Evolutionary conservation across 2,329 filamentous ascomycete genomes (phyloP).

Genomic region (Fulvia fulva): DNA sequence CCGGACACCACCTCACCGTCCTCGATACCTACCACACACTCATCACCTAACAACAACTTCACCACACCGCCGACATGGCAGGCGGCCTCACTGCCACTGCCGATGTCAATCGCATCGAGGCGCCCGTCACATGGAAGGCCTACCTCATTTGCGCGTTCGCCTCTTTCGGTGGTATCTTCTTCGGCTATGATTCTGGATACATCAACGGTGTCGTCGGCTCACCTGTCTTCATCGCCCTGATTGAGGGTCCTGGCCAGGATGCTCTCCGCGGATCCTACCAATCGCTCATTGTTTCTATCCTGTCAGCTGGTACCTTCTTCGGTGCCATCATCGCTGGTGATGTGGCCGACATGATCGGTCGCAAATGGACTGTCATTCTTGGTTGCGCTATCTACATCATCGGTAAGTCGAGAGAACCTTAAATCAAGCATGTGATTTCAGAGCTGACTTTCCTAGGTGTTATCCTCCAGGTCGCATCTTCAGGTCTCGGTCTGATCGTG

Average conservation of each 20-base stretch:
- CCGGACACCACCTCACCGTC: slow-evolving; percentile 1
- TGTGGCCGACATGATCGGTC: slow-evolving; percentile 69
- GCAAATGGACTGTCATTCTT: slow-evolving; percentile 66
- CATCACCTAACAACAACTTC: background rate
- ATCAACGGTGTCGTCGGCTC: slow-evolving; percentile 53
- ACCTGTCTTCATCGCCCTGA: slow-evolving; percentile 49
- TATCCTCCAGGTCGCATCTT: slow-evolving; percentile 58
- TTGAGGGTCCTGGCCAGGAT: slow-evolving; percentile 42
- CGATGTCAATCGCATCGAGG: slow-evolving; percentile 53
- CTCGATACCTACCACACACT: background rate
- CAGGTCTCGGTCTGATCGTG: slow-evolving; percentile 60
- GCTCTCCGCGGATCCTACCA: slow-evolving; percentile 35
- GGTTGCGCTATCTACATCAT: slow-evolving; percentile 69
- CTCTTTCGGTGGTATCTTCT: slow-evolving; percentile 61
- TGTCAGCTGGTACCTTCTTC: slow-evolving; percentile 69
- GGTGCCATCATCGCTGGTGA: slow-evolving; percentile 74
- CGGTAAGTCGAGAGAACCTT: slow-evolving; percentile 20
- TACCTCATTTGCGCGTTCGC: slow-evolving; percentile 44
- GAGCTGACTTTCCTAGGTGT: slow-evolving; percentile 39
- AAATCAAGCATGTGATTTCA: background rate
- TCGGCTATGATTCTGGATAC: slow-evolving; percentile 75
- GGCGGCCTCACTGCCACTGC: slow-evolving; percentile 38
- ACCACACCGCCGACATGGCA: slow-evolving; percentile 15
- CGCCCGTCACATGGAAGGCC: slow-evolving; percentile 46
- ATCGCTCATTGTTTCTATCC: slow-evolving; percentile 69